These are phyloP conservation scores for Solanum habrochaites DNA, from an alignment of 257 asterid species.

Conservation along the genomic window DNA sequence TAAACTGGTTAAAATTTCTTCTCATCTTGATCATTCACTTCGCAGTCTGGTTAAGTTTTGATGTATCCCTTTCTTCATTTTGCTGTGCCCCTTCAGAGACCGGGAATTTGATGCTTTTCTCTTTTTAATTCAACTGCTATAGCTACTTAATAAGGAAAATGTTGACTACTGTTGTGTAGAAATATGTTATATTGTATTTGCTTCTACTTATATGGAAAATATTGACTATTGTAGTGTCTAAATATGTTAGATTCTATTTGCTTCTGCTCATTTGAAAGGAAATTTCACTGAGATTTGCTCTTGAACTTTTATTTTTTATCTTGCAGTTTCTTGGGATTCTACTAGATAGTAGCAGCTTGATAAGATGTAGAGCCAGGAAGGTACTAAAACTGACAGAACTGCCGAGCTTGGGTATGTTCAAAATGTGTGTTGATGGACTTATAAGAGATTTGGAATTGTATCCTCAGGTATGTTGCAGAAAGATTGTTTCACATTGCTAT, in stretches of 20 bases:
- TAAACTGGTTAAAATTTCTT: background rate
- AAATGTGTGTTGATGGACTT: slow-evolving; percentile 42
- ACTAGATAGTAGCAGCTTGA: slow-evolving; percentile 34
- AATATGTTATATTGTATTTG: background rate
- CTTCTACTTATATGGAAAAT: background rate
- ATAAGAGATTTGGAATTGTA: slow-evolving; percentile 55
- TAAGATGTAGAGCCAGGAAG: slow-evolving; percentile 65
- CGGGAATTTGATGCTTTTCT: background rate
- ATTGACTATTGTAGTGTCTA: background rate
- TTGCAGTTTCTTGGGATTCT: slow-evolving; percentile 69
- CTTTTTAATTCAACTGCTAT: background rate
- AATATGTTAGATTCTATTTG: background rate
- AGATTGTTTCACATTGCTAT: slow-evolving; percentile 2
- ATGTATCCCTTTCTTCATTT: background rate
- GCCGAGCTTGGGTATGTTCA: slow-evolving; percentile 44
- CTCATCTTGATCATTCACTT: background rate
- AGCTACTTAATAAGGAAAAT: background rate
- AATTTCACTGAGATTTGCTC: background rate
- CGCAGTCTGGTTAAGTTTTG: background rate
- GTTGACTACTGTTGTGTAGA: background rate
- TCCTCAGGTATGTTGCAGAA: slow-evolving; percentile 53
- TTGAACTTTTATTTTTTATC: slow-evolving; percentile 1
- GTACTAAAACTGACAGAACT: slow-evolving; percentile 40
- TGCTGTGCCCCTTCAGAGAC: background rate
- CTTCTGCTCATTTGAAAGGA: background rate